phyloP scores from a whole-genome alignment of 176 grass and related monocot genomes.

The Musa acuminata region DNA sequence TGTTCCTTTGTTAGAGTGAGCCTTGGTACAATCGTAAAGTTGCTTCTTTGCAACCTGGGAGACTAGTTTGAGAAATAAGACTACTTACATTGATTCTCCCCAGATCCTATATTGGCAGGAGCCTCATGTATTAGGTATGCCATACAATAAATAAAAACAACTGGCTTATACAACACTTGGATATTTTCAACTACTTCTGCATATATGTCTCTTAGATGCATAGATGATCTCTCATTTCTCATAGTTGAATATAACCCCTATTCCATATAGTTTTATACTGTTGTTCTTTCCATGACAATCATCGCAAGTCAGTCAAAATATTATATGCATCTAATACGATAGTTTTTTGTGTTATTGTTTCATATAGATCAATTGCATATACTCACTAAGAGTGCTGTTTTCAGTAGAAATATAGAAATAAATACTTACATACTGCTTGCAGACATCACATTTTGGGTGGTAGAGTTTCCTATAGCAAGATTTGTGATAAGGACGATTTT shows the following conservation, averaged over 20 bases:
- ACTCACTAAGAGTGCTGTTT: not conserved
- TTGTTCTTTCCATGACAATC: not conserved
- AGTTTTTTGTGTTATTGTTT: not conserved
- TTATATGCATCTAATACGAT: not conserved
- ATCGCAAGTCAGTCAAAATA: not conserved
- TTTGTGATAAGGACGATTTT: slow-evolving; percentile 61
- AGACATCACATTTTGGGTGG: slow-evolving; percentile 83
- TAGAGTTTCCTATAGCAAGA: slow-evolving; percentile 67
- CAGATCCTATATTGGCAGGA: too few relatives aligned
- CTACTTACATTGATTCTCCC: too few relatives aligned
- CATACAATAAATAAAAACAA: too few relatives aligned
- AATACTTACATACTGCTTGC: slow-evolving; percentile 60
- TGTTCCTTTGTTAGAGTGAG: too few relatives aligned
- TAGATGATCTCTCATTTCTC: not conserved
- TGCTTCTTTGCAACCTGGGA: not conserved
- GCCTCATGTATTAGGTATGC: too few relatives aligned
- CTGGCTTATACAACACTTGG: too few relatives aligned
- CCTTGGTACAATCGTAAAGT: too few relatives aligned
- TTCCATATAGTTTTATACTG: not conserved
- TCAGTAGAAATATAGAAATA: slow-evolving; percentile 20
- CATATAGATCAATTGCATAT: too few relatives aligned
- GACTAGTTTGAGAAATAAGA: not conserved
- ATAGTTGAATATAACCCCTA: not conserved
- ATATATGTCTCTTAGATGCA: not conserved
- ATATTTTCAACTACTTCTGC: not conserved